These are phyloP conservation scores for Colletotrichum orbiculare DNA, from an alignment of 2,329 filamentous ascomycete species.

Conservation along the genomic window DNA sequence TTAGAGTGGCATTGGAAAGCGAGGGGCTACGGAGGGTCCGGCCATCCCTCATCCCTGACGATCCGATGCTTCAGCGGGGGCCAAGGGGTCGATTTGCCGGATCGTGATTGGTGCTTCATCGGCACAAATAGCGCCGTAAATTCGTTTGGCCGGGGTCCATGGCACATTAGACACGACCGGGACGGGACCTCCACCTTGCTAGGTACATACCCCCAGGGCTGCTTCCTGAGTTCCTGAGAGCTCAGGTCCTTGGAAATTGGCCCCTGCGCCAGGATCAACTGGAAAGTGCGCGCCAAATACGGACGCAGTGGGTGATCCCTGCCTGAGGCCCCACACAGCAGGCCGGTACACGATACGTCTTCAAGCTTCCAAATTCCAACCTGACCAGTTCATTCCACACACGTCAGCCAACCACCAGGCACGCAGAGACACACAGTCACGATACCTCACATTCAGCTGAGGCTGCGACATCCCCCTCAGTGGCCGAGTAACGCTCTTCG, in stretches of 20 bases:
- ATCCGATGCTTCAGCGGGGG: conserved; percentile 16
- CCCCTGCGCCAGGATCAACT: conserved; percentile 17
- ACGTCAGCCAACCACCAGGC: neutral
- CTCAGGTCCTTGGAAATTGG: conserved; percentile 5
- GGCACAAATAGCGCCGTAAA: too few relatives aligned
- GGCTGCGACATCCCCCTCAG: too few relatives aligned
- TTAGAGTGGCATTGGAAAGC: conserved; percentile 12
- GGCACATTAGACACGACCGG: too few relatives aligned
- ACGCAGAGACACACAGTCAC: neutral
- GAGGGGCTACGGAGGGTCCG: conserved; percentile 11
- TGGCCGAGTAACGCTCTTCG: neutral
- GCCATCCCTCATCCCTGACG: conserved; percentile 7
- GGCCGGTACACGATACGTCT: neutral
- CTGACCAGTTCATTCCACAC: conserved; percentile 16
- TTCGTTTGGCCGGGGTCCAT: too few relatives aligned
- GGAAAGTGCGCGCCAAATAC: neutral
- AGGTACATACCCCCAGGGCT: too few relatives aligned
- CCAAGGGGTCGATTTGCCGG: conserved; percentile 2
- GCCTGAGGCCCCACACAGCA: conserved; percentile 16
- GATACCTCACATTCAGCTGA: neutral
- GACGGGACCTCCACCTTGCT: too few relatives aligned
- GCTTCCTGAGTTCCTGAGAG: too few relatives aligned
- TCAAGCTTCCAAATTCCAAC: conserved; percentile 21
- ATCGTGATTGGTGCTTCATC: neutral
- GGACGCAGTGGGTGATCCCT: conserved; percentile 12